A percentile compares a stretch with the other conserved stretches of the same genome.
phyloP scores from a whole-genome alignment of 2,329 filamentous ascomycete species.

The Cryphonectria nitschkei region DNA sequence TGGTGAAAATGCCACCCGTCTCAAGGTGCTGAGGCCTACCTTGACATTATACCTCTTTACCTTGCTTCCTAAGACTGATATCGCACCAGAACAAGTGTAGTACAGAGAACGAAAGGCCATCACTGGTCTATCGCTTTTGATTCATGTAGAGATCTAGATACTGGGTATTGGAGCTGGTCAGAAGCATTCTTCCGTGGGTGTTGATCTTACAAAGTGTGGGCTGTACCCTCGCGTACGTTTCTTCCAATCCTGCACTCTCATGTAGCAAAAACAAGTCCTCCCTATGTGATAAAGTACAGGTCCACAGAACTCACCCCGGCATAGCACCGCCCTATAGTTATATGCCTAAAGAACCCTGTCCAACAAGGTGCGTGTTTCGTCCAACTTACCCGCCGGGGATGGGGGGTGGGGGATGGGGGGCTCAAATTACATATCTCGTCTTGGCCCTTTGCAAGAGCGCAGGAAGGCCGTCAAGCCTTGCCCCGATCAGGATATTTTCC shows the following conservation, averaged over 20 bases:
- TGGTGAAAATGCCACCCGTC: neutral
- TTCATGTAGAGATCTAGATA: neutral
- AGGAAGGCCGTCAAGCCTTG: neutral
- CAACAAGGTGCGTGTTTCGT: neutral
- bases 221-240: neutral
- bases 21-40: too few relatives aligned
- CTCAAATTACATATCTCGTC: neutral
- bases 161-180: neutral
- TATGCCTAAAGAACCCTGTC: neutral
- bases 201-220: neutral
- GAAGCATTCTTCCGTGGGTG: neutral
- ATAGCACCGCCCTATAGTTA: neutral
- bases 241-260: neutral
- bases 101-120: neutral
- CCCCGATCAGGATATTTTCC: slow-evolving; percentile 17
- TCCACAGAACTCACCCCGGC: neutral
- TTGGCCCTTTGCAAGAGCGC: neutral
- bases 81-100: too few relatives aligned
- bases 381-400: too few relatives aligned
- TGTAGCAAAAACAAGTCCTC: neutral
- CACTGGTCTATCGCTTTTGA: neutral
- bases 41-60: neutral
- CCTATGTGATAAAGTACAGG: neutral
- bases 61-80: neutral
- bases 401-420: too few relatives aligned